phyloP scores from a whole-genome alignment of 2,329 filamentous ascomycete species.

The Pseudocercospora macadamiae region DNA sequence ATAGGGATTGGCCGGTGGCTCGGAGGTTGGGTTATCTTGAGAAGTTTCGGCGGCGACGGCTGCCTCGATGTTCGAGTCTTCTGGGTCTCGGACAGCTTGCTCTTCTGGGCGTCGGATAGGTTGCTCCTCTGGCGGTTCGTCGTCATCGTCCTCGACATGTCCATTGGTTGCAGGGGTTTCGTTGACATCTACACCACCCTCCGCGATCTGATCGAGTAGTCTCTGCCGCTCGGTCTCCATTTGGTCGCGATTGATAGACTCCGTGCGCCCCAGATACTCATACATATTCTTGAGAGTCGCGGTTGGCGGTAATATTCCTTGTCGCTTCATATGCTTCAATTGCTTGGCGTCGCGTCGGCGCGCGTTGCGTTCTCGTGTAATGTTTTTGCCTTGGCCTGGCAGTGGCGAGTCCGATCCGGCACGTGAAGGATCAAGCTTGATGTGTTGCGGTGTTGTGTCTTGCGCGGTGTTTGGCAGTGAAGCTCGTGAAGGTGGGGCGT shows the following conservation, averaged over 20 bases:
- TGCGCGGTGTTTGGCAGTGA: conserved; percentile 3
- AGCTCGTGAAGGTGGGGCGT: neutral
- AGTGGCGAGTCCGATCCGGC: neutral
- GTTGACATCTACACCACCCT: conserved; percentile 20
- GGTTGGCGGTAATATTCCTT: conserved; percentile 54
- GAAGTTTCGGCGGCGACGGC: conserved; percentile 22
- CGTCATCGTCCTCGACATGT: conserved; percentile 1
- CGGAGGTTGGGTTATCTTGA: conserved; percentile 20
- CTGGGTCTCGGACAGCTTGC: no score
- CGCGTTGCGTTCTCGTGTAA: conserved; percentile 60
- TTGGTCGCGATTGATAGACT: neutral
- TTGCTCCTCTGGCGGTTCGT: conserved; percentile 14
- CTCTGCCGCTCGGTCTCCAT: conserved; percentile 19
- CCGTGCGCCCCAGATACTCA: neutral
- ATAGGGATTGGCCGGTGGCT: neutral
- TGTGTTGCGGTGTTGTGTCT: neutral
- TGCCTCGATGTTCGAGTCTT: no score
- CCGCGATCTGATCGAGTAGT: conserved; percentile 21
- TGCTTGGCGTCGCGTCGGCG: conserved; percentile 55
- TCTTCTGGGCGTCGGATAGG: neutral
- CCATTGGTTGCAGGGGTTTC: neutral
- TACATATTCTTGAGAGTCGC: conserved; percentile 56
- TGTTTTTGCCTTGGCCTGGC: conserved; percentile 46
- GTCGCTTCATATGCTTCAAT: conserved; percentile 56
- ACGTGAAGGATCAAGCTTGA: neutral